phyloP scores from a whole-genome alignment of 2,329 filamentous ascomycete genomes.

The Alternaria infectoria region DNA sequence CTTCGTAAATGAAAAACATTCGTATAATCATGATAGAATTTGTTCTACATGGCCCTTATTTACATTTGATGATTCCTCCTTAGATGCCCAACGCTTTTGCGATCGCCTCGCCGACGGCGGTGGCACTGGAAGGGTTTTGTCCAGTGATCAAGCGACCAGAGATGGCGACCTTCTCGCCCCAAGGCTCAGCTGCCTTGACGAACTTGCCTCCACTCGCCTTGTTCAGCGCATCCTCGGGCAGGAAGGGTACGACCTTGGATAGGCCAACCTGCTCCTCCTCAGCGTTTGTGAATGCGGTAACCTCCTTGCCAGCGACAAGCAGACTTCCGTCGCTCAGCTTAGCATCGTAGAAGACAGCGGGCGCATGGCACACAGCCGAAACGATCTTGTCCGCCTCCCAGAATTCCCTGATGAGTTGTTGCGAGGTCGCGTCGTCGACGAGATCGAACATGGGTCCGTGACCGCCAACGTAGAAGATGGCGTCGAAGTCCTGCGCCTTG shows the following conservation, averaged over 20 bases:
- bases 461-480: constrained; percentile 66
- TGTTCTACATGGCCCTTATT: neutral
- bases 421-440: constrained; percentile 61
- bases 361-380: constrained; percentile 72
- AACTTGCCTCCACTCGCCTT: constrained; percentile 60
- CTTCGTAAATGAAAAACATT: neutral
- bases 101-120: constrained; percentile 53
- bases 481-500: constrained; percentile 65
- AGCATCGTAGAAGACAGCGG: constrained; percentile 66
- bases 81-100: constrained; percentile 44
- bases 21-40: neutral
- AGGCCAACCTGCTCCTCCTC: constrained; percentile 60
- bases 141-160: constrained; percentile 54
- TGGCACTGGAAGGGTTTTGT: constrained; percentile 56
- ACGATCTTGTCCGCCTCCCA: constrained; percentile 66
- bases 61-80: neutral
- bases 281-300: constrained; percentile 65
- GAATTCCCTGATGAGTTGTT: constrained; percentile 68
- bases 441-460: constrained; percentile 73
- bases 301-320: constrained; percentile 62
- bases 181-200: constrained; percentile 61
- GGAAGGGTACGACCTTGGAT: constrained; percentile 62
- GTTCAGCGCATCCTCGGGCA: constrained; percentile 64
- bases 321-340: constrained; percentile 57
- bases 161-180: constrained; percentile 53